phyloP scores from a whole-genome alignment of 495 filamentous ascomycete genomes.

The Polyplosphaeria fusca region DNA sequence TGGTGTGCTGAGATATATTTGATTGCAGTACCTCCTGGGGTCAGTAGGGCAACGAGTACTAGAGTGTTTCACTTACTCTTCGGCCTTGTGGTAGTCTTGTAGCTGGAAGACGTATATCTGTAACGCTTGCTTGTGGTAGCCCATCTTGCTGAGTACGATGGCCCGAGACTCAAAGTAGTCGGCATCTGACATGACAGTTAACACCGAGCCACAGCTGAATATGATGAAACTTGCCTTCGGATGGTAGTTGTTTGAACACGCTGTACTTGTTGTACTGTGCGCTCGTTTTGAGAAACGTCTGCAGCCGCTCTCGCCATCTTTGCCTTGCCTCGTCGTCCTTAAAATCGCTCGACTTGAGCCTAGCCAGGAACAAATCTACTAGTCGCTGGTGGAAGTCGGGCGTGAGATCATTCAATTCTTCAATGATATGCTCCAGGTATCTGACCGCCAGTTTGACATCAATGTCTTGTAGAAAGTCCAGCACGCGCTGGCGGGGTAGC shows the following conservation, averaged over 20 bases:
- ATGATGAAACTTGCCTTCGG: conserved; percentile 62
- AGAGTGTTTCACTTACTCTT: conserved; percentile 62
- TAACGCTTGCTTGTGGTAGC: conserved; percentile 86
- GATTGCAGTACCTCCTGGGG: conserved; percentile 75
- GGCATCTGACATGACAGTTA: conserved; percentile 55
- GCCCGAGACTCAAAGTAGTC: conserved; percentile 87
- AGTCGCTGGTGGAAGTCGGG: conserved; percentile 85
- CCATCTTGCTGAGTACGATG: conserved; percentile 92
- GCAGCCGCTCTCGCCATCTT: conserved; percentile 60
- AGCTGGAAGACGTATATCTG: conserved; percentile 97
- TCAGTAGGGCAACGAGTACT: conserved; percentile 1
- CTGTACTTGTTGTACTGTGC: conserved; percentile 74
- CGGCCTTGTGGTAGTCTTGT: conserved; percentile 79
- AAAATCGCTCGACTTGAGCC: conserved; percentile 50
- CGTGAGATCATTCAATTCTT: conserved; percentile 77
- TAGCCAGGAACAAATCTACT: conserved; percentile 69
- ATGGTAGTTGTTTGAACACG: conserved; percentile 70
- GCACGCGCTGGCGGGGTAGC: conserved; percentile 69
- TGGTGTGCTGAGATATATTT: conserved; percentile 59
- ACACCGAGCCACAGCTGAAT: conserved; percentile 10
- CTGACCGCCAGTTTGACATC: conserved; percentile 66
- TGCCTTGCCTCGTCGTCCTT: conserved; percentile 51
- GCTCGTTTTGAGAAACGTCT: conserved; percentile 72
- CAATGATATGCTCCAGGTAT: conserved; percentile 90
- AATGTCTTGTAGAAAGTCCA: conserved; percentile 68